phyloP scores from a whole-genome alignment of 768 basidiomycete genomes.

The Mrakia hoshinonis region DNA sequence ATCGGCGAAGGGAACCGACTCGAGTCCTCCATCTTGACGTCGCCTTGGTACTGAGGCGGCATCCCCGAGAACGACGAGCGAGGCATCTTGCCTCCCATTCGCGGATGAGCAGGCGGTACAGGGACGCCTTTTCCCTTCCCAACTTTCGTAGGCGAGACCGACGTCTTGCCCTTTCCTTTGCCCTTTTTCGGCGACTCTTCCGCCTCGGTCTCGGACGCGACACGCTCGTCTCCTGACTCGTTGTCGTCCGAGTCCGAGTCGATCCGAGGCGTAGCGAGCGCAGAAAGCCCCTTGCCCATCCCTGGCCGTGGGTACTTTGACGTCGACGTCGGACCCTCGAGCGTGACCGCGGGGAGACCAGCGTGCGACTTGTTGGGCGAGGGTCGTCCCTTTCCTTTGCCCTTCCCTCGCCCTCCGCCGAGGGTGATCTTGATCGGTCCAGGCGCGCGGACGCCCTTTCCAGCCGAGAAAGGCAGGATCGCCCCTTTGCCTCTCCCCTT shows the following conservation, averaged over 20 bases:
- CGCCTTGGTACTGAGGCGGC: neutral
- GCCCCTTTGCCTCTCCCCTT: conserved; percentile 9
- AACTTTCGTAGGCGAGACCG: neutral
- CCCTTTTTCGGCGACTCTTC: conserved; percentile 9
- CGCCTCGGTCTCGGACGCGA: conserved; percentile 2
- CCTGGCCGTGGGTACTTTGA: conserved; percentile 15
- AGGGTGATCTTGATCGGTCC: neutral
- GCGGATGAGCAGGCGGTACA: neutral
- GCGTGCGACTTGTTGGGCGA: neutral
- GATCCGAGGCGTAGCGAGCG: neutral
- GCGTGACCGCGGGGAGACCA: neutral
- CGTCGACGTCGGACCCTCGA: neutral
- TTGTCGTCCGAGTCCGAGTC: conserved; percentile 1
- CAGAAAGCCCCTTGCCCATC: neutral
- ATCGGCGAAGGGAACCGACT: neutral
- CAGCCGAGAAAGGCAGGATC: neutral
- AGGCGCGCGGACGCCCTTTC: neutral
- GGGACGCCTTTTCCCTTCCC: neutral
- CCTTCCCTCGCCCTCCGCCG: neutral
- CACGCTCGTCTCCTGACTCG: neutral
- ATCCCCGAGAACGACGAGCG: neutral
- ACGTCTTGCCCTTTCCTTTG: neutral
- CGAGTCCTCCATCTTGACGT: conserved; percentile 7
- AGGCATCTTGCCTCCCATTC: conserved; percentile 4
- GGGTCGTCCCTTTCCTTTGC: conserved; percentile 1